Base-by-base conservation (phyloP, 2,329 filamentous ascomycete genomes). In the Xylaria sp. region DNA sequence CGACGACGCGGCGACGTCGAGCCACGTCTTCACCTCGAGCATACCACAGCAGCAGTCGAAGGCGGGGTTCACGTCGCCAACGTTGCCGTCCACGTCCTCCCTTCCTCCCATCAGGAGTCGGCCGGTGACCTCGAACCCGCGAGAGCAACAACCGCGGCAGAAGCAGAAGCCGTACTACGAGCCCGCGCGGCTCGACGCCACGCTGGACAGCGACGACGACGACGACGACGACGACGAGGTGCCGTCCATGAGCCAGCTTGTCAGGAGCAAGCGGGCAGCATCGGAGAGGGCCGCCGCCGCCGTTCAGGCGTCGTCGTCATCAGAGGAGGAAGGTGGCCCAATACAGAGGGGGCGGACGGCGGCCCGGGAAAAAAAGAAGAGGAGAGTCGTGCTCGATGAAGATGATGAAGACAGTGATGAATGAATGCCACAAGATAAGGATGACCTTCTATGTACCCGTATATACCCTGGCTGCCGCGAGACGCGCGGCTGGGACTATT, bases 161-260 rank as follows among this genome's bases (percentile, higher is more conserved):
- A 57, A 52, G 42, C 51, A 52, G 22, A 53, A 52, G 44, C 50
- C 48, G 7, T 64, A 63, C 40, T 65, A 67, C 39, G 57, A 64
- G 26, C 63, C 61, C 4, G 53, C 56, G 7, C 51, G 34, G 24
- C 62, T 67, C 47, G 38, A 46, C 7, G 21, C 50, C 17, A 64
- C 59, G 18, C 63, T 68, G 39, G 65, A 65, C 13, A 61, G 53
- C 51, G 39, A 51, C 39, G 55, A 34, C 8, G 29, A 34, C 29
- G 24, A 53, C 29, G 60, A 60, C 8, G 62, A 56, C 20, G 59
- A 62, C 34, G 57, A 62, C 24, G 62, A 60, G 2, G 52, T 71
- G 11, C 69, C 69, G 24, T 65, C 67, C 2, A 65, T 70, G 64
- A 69, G 63, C 49, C 68, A 71, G 47, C 21, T 70, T 2, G 47